Evolutionary conservation across 2,329 filamentous ascomycete genomes (phyloP).

Genomic region (Fusarium illudens): DNA sequence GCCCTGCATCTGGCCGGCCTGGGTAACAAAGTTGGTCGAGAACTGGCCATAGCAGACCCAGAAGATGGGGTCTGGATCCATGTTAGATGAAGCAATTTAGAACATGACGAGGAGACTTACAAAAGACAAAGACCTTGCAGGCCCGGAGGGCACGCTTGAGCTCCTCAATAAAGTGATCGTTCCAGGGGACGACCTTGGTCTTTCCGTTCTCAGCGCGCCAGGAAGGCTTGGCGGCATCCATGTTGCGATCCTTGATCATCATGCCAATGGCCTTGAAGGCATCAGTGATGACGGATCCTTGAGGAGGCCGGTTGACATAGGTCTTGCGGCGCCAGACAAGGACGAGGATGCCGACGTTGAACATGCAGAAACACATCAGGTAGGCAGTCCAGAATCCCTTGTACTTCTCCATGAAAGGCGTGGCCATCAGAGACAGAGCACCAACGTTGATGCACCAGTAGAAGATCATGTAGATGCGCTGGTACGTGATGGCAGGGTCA

Average conservation of each 20-base stretch:
- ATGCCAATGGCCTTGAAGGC: slow-evolving; percentile 62
- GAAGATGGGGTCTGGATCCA: slow-evolving; percentile 62
- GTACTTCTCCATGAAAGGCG: slow-evolving; percentile 72
- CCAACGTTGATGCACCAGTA: slow-evolving; percentile 79
- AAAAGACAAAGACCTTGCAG: slow-evolving; percentile 75
- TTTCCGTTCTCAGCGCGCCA: slow-evolving; percentile 64
- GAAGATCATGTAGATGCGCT: slow-evolving; percentile 78
- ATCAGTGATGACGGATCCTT: slow-evolving; percentile 71
- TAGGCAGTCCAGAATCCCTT: slow-evolving; percentile 74
- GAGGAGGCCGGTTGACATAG: slow-evolving; percentile 61
- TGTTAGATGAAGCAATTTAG: background rate
- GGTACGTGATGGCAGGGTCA: slow-evolving; percentile 71
- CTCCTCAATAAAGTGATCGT: slow-evolving; percentile 76
- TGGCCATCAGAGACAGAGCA: slow-evolving; percentile 72
- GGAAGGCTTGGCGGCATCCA: slow-evolving; percentile 71
- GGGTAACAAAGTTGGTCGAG: slow-evolving; percentile 71
- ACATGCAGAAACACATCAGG: slow-evolving; percentile 66
- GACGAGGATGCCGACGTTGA: slow-evolving; percentile 65
- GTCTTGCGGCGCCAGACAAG: slow-evolving; percentile 57
- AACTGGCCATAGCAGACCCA: slow-evolving; percentile 76
- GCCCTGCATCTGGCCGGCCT: slow-evolving; percentile 64
- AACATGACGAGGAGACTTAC: slow-evolving; percentile 24
- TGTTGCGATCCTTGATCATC: slow-evolving; percentile 53
- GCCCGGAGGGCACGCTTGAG: slow-evolving; percentile 72
- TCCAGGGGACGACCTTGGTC: slow-evolving; percentile 61